These are phyloP conservation scores for Pseudodiploospora longispora DNA, from an alignment of 2,329 filamentous ascomycete genomes.

Conservation along the genomic window DNA sequence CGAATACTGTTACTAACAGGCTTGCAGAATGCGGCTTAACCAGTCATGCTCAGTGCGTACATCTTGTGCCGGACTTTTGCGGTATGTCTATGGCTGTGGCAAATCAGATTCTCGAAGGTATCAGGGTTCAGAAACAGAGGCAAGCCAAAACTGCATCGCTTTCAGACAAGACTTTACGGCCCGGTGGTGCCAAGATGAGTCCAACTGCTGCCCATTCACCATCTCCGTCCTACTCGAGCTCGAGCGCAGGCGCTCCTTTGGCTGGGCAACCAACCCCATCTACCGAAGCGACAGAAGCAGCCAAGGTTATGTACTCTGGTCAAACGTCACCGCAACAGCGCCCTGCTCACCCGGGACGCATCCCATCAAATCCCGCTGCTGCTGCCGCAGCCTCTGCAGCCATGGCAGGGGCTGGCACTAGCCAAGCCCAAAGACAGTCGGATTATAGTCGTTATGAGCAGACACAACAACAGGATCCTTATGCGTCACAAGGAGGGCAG, in stretches of 20 bases:
- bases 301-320: slow-evolving; percentile 53
- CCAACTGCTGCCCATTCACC: slow-evolving; percentile 28
- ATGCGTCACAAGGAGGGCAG: slow-evolving; percentile 22
- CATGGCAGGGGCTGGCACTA: slow-evolving; percentile 43
- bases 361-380: slow-evolving; percentile 46
- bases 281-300: slow-evolving; percentile 51
- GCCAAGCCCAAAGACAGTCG: slow-evolving; percentile 24
- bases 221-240: slow-evolving; percentile 27
- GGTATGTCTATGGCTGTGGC: slow-evolving; percentile 98
- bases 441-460: slow-evolving; percentile 29
- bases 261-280: slow-evolving; percentile 7
- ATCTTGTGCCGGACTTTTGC: slow-evolving; percentile 96
- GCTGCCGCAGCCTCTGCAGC: slow-evolving; percentile 50
- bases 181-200: slow-evolving; percentile 37
- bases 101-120: slow-evolving; percentile 84
- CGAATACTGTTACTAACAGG: slow-evolving; percentile 1
- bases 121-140: slow-evolving; percentile 67
- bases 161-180: slow-evolving; percentile 59
- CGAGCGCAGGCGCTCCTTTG: slow-evolving; percentile 9
- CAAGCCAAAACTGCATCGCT: slow-evolving; percentile 52
- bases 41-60: slow-evolving; percentile 82
- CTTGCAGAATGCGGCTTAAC: slow-evolving; percentile 79
- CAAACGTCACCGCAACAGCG: slow-evolving; percentile 42
- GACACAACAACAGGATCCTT: slow-evolving; percentile 25
- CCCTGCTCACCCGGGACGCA: slow-evolving; percentile 43